Evolutionary conservation across 179 eudicot genomes (phyloP).

Genomic region (Heliamphora pulchella): DNA sequence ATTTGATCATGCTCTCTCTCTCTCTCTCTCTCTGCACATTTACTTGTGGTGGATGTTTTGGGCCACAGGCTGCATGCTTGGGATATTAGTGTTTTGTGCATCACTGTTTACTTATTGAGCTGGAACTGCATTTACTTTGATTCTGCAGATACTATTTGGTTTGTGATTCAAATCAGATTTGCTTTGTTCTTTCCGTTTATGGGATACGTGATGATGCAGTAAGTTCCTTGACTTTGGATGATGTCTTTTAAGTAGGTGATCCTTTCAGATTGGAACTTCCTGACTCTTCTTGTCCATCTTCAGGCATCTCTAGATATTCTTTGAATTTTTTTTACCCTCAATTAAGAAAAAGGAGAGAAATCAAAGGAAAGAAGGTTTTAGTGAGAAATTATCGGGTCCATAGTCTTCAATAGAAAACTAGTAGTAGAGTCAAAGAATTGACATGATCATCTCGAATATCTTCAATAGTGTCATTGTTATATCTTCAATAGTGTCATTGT

Average conservation of each 20-base stretch:
- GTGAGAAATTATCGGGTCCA: not conserved
- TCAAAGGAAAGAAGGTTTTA: not conserved
- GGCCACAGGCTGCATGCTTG: not conserved
- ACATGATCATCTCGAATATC: not conserved
- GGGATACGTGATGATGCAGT: slow-evolving; percentile 66
- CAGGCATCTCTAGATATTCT: not conserved
- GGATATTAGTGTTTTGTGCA: not conserved
- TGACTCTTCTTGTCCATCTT: not conserved
- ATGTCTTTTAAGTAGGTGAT: not conserved
- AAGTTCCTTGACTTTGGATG: slow-evolving; percentile 25
- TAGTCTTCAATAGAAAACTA: not conserved
- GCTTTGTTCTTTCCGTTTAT: slow-evolving; percentile 61
- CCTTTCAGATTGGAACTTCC: not conserved
- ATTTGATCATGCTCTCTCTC: not conserved
- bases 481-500: not conserved
- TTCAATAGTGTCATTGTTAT: not conserved
- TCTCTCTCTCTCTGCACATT: not conserved
- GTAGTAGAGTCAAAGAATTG: not conserved
- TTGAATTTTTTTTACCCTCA: not conserved
- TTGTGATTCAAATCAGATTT: slow-evolving; percentile 63
- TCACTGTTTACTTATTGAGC: not conserved
- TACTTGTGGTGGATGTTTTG: not conserved
- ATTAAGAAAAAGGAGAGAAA: not conserved
- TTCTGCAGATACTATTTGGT: slow-evolving; percentile 68
- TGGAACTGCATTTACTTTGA: slow-evolving; percentile 4